A percentile compares a stretch with the other conserved stretches of the same genome.
phyloP scores from a whole-genome alignment of 345 rosid species.

The Populus davidiana region DNA sequence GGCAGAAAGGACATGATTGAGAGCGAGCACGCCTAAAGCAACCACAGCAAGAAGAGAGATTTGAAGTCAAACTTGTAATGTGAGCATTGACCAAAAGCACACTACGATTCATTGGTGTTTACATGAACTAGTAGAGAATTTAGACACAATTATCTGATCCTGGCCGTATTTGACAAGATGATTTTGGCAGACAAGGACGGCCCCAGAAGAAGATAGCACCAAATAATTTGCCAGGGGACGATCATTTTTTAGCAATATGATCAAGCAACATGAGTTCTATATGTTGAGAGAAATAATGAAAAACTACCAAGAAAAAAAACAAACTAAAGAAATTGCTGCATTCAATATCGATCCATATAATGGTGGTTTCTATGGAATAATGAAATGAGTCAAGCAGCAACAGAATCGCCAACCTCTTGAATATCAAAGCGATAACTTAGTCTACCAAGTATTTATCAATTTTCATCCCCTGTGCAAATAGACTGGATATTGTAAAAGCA shows the following conservation, averaged over 20 bases:
- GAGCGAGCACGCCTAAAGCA: conserved; percentile 50
- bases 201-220: background rate
- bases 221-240: background rate
- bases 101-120: background rate
- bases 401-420: background rate
- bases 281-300: background rate
- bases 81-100: background rate
- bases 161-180: background rate
- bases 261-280: background rate
- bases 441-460: background rate
- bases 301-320: background rate
- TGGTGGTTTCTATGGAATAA: background rate
- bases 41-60: background rate
- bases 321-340: background rate
- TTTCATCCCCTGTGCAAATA: background rate
- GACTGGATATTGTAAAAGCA: background rate
- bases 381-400: background rate
- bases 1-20: conserved; percentile 69
- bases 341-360: background rate
- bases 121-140: background rate
- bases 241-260: background rate
- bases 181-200: background rate
- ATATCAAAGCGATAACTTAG: background rate
- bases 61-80: background rate
- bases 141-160: background rate